Conservation (phyloP, 768 basidiomycete genomes). For the Boletus speciosus region DNA sequence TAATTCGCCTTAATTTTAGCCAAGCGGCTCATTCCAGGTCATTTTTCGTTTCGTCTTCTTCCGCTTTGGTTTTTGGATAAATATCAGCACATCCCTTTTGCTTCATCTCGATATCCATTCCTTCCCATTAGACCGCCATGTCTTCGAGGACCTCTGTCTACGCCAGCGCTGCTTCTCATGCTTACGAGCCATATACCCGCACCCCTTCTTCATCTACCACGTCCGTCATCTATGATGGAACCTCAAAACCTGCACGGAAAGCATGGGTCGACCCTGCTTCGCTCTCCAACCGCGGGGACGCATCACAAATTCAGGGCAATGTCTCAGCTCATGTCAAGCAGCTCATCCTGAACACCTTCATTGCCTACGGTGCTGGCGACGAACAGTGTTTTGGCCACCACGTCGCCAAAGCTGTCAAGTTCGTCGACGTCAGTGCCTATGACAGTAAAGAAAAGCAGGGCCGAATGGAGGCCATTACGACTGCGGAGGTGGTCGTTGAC, state of each 20-base stretch:
- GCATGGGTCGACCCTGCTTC: slow-evolving; percentile 65
- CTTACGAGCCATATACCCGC: slow-evolving; percentile 25
- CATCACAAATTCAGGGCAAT: slow-evolving; percentile 58
- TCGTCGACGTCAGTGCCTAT: slow-evolving; percentile 56
- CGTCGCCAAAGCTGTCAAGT: slow-evolving; percentile 57
- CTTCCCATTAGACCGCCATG: slow-evolving; percentile 16
- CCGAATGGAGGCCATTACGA: slow-evolving; percentile 55
- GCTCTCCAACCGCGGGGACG: slow-evolving; percentile 56
- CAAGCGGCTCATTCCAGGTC: slow-evolving; percentile 19
- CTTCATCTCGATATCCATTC: background rate
- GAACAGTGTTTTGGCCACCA: slow-evolving; percentile 58
- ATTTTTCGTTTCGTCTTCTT: slow-evolving; percentile 12
- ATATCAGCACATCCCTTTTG: slow-evolving; percentile 19
- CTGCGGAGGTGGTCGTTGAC: slow-evolving; percentile 59
- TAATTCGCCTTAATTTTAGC: slow-evolving; percentile 28
- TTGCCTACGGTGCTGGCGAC: slow-evolving; percentile 66
- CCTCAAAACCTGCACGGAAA: slow-evolving; percentile 28
- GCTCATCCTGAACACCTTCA: slow-evolving; percentile 63
- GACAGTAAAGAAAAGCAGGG: slow-evolving; percentile 46
- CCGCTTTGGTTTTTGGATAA: slow-evolving; percentile 22
- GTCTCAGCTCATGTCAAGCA: slow-evolving; percentile 62
- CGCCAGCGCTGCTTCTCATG: slow-evolving; percentile 26
- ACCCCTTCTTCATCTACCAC: slow-evolving; percentile 20
- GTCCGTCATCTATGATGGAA: slow-evolving; percentile 25
- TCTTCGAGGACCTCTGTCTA: slow-evolving; percentile 27